Percentiles rank a stretch among this genome's conserved stretches.
phyloP scores from a whole-genome alignment of 2,329 filamentous ascomycete species.

The Elsinoe perseae region DNA sequence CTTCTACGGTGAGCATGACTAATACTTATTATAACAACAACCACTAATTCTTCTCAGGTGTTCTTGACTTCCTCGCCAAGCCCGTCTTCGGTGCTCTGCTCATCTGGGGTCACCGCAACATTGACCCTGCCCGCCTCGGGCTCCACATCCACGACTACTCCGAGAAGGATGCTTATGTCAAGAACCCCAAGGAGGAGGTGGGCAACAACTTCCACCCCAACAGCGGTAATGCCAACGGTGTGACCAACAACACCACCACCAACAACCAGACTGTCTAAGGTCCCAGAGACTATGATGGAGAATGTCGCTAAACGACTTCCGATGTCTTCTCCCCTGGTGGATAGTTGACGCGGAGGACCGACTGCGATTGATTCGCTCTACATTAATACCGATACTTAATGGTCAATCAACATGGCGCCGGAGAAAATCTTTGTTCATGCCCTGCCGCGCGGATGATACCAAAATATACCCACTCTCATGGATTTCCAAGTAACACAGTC shows the following conservation, averaged over 20 bases:
- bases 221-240: slow-evolving; percentile 23
- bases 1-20: slow-evolving; percentile 44
- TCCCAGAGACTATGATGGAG: neutral
- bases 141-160: slow-evolving; percentile 44
- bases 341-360: neutral
- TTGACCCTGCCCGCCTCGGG: slow-evolving; percentile 51
- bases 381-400: neutral
- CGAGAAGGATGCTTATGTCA: slow-evolving; percentile 30
- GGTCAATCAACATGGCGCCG: slow-evolving; percentile 1
- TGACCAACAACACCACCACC: slow-evolving; percentile 20
- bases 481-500: neutral
- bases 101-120: slow-evolving; percentile 55
- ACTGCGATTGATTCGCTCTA: slow-evolving; percentile 3
- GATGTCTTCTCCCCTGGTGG: neutral
- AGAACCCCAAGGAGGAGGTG: slow-evolving; percentile 18
- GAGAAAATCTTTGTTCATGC: slow-evolving; percentile 2
- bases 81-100: slow-evolving; percentile 55
- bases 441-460: neutral
- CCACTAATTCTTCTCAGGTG: slow-evolving; percentile 31
- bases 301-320: slow-evolving; percentile 1
- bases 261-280: slow-evolving; percentile 15
- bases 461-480: slow-evolving; percentile 6
- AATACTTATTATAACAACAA: neutral
- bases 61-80: slow-evolving; percentile 59
- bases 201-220: slow-evolving; percentile 18